Evolutionary conservation across 148 eudicot genomes (phyloP).

Genomic region (Selenicereus undatus): DNA sequence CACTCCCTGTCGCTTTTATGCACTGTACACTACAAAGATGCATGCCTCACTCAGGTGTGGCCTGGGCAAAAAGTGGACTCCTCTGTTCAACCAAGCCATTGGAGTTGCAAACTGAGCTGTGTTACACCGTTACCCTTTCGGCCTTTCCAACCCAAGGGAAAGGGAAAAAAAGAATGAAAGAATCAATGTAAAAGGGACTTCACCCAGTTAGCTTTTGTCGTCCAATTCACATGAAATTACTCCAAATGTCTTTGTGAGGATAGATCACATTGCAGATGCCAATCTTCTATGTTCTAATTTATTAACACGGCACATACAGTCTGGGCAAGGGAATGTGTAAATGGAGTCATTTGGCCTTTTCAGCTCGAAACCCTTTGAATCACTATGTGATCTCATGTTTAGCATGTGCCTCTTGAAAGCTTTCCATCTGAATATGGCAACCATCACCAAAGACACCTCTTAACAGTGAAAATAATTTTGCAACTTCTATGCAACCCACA

Average conservation of each 20-base stretch:
- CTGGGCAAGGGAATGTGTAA: conserved; percentile 90
- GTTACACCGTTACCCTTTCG: conserved; percentile 2
- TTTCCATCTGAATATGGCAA: conserved; percentile 49
- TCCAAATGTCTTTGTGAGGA: not conserved
- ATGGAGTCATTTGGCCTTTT: conserved; percentile 87
- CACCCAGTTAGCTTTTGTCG: conserved; percentile 10
- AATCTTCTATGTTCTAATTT: conserved; percentile 59
- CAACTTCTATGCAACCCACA: not conserved
- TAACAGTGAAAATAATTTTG: not conserved
- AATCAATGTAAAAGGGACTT: conserved; percentile 37
- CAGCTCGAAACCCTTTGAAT: conserved; percentile 78
- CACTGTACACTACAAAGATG: conserved; percentile 36
- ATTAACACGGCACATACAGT: conserved; percentile 84
- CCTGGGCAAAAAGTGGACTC: conserved; percentile 34
- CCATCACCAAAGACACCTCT: conserved; percentile 5
- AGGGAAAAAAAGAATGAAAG: conserved; percentile 47
- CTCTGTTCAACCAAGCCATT: conserved; percentile 24
- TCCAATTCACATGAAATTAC: conserved; percentile 16
- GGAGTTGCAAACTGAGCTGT: conserved; percentile 33
- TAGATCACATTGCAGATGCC: conserved; percentile 45
- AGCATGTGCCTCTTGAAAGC: conserved; percentile 85
- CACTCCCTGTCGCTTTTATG: not conserved
- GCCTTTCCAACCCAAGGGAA: conserved; percentile 27
- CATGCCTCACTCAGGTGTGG: conserved; percentile 21
- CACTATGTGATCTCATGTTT: conserved; percentile 80